Evolutionary conservation across 2,329 filamentous ascomycete genomes (phyloP).

Genomic region (Fusarium nematophilum): DNA sequence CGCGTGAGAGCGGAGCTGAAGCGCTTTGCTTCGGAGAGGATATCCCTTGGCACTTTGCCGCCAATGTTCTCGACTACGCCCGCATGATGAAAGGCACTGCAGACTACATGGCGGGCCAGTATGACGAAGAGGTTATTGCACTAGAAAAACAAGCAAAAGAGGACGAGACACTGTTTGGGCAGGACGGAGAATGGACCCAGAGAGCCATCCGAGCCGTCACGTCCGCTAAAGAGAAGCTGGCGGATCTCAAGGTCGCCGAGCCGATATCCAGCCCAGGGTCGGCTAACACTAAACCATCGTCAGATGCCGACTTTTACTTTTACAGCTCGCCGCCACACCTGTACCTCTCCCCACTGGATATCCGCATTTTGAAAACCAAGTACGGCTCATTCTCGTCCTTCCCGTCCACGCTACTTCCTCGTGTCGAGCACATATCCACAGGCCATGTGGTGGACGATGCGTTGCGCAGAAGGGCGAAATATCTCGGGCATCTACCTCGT

Average conservation of each 20-base stretch:
- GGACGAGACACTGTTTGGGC: slow-evolving; percentile 90
- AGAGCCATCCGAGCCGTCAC: slow-evolving; percentile 82
- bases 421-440: slow-evolving; percentile 89
- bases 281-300: slow-evolving; percentile 38
- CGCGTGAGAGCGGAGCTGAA: slow-evolving; percentile 81
- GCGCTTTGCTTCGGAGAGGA: slow-evolving; percentile 76
- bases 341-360: slow-evolving; percentile 90
- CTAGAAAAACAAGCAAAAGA: slow-evolving; percentile 83
- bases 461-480: slow-evolving; percentile 85
- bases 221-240: slow-evolving; percentile 79
- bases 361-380: slow-evolving; percentile 89
- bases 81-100: slow-evolving; percentile 94
- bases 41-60: slow-evolving; percentile 94
- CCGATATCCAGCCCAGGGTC: slow-evolving; percentile 27
- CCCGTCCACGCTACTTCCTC: slow-evolving; percentile 85
- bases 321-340: slow-evolving; percentile 90
- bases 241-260: slow-evolving; percentile 52
- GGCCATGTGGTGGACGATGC: slow-evolving; percentile 90
- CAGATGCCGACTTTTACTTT: slow-evolving; percentile 77
- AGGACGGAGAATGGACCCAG: slow-evolving; percentile 92
- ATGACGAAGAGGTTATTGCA: slow-evolving; percentile 80
- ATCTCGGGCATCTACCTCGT: slow-evolving; percentile 85
- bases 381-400: slow-evolving; percentile 87
- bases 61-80: slow-evolving; percentile 93
- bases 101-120: slow-evolving; percentile 86